Conservation (phyloP, 2,329 filamentous ascomycete genomes). For the Clarireedia hainanense region DNA sequence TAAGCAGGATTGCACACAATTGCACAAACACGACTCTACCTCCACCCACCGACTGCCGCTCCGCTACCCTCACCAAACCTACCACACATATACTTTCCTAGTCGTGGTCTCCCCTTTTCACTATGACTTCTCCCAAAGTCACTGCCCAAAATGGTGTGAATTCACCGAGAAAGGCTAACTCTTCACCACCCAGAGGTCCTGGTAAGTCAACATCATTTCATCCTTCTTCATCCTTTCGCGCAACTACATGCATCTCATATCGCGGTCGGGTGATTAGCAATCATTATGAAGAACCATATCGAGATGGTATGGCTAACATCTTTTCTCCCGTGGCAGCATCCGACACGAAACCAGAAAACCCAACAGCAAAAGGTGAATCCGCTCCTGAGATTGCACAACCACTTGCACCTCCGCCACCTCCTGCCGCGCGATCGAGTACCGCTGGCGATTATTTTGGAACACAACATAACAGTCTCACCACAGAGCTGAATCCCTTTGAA, state of each 20-base stretch:
- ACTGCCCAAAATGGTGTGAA: background rate
- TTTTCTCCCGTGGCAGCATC: background rate
- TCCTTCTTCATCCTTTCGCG: background rate
- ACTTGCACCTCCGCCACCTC: background rate
- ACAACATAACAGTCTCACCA: conserved; percentile 40
- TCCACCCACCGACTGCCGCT: background rate
- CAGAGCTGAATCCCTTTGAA: conserved; percentile 95
- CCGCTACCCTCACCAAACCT: background rate
- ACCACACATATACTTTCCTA: background rate
- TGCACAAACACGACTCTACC: background rate
- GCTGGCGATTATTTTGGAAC: conserved; percentile 53
- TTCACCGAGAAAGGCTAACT: background rate
- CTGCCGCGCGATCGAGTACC: background rate
- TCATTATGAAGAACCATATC: background rate
- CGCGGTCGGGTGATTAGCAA: background rate
- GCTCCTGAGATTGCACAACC: background rate
- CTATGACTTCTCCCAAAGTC: background rate
- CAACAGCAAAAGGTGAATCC: background rate
- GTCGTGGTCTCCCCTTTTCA: background rate
- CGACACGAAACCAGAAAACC: background rate
- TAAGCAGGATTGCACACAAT: background rate
- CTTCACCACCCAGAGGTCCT: background rate
- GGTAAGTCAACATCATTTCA: background rate
- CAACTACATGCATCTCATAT: background rate
- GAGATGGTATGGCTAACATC: background rate